These are phyloP conservation scores for Hypoxylon sp. DNA, from an alignment of 2,329 filamentous ascomycete genomes.

Conservation along the genomic window DNA sequence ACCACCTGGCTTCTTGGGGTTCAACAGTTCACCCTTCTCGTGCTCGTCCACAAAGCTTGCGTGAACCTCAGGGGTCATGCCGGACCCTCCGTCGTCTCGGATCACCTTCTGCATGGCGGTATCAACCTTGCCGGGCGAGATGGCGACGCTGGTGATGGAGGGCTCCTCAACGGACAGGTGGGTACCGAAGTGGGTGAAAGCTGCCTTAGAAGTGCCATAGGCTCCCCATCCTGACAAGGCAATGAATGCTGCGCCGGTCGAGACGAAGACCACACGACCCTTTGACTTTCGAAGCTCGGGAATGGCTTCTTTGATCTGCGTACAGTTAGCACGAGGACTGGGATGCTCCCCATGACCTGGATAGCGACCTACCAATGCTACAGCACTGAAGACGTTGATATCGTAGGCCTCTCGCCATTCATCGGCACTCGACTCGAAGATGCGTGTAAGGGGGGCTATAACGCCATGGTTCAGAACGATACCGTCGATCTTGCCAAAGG, in stretches of 20 bases:
- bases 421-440: slow-evolving; percentile 72
- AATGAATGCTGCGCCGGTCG: slow-evolving; percentile 75
- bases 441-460: slow-evolving; percentile 75
- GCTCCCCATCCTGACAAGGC: slow-evolving; percentile 78
- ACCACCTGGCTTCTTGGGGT: slow-evolving; percentile 82
- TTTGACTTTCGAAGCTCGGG: slow-evolving; percentile 71
- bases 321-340: slow-evolving; percentile 40
- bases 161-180: slow-evolving; percentile 81
- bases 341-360: background rate
- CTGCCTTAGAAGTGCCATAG: slow-evolving; percentile 85
- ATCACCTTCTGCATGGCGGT: slow-evolving; percentile 91
- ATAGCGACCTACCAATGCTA: slow-evolving; percentile 73
- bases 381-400: slow-evolving; percentile 84
- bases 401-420: slow-evolving; percentile 82
- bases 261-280: slow-evolving; percentile 79
- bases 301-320: slow-evolving; percentile 74
- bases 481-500: slow-evolving; percentile 79
- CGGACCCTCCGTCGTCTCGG: slow-evolving; percentile 63
- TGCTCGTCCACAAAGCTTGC: slow-evolving; percentile 73
- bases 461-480: slow-evolving; percentile 89
- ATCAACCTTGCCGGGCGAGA: slow-evolving; percentile 83
- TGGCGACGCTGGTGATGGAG: slow-evolving; percentile 73
- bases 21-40: slow-evolving; percentile 74
- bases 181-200: slow-evolving; percentile 77
- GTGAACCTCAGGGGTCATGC: slow-evolving; percentile 66